Conservation (phyloP, 176 grass and related monocot genomes). For the Juncus effusus region DNA sequence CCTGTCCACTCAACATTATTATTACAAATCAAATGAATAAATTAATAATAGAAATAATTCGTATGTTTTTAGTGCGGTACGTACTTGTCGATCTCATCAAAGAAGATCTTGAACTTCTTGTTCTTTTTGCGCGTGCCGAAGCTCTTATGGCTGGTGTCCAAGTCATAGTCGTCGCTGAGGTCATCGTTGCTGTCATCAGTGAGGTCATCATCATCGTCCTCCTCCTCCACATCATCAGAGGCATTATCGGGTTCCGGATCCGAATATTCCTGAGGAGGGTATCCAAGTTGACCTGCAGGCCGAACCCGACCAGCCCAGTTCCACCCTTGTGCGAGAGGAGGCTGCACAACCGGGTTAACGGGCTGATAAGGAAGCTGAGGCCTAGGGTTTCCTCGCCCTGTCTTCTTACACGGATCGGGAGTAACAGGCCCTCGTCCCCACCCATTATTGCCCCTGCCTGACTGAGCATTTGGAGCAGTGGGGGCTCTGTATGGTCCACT, state of each 20-base stretch:
- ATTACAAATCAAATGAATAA: no score
- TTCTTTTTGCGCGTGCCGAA: conserved; percentile 49
- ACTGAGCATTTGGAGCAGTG: neutral
- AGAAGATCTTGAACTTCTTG: conserved; percentile 60
- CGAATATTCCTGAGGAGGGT: conserved; percentile 27
- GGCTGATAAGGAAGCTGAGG: conserved; percentile 16
- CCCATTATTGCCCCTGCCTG: no score
- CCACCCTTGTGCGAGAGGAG: conserved; percentile 49
- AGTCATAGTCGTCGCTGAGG: conserved; percentile 34
- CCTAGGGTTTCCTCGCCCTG: conserved; percentile 27
- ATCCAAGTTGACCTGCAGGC: conserved; percentile 24
- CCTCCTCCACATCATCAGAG: conserved; percentile 25
- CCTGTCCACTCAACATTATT: no score
- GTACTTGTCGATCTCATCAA: conserved; percentile 31
- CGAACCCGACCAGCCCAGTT: conserved; percentile 45
- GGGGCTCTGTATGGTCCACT: conserved; percentile 25
- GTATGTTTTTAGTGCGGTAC: no score
- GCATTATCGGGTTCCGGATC: conserved; percentile 23
- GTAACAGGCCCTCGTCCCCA: neutral
- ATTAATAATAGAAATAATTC: no score
- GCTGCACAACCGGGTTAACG: conserved; percentile 26
- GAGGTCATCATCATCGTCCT: conserved; percentile 39
- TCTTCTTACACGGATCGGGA: conserved; percentile 29
- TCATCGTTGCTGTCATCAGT: conserved; percentile 25
- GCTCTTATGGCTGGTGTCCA: conserved; percentile 56